Evolutionary conservation across 495 filamentous ascomycete genomes (phyloP), one percentile per base, ranked within the genome.

Genomic region (Glonium stellatum): DNA sequence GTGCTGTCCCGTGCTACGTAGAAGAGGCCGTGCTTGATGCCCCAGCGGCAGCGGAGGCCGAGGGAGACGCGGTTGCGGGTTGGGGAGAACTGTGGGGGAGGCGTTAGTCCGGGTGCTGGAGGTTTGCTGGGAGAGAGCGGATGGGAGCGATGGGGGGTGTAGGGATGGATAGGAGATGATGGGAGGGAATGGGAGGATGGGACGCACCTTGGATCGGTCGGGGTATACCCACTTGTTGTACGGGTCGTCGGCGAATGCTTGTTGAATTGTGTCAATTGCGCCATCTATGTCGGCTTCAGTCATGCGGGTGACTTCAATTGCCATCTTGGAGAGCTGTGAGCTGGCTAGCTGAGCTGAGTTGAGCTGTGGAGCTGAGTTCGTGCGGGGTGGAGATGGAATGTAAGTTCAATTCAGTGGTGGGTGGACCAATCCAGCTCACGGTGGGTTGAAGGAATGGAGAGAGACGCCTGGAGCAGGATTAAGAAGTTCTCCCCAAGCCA

Each of bases 201-300:
- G 50, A 64, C 70, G 53, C 74, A 79, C 82, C 70, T 80, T 81
- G 59, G 71, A 70, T 61, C 72, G 71, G 70, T 80, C 77, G 47
- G 75, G 74, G 67, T 81, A 85, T 11, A 82, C 71, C 83, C 83
- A 87, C 11, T 74, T 72, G 69, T 82, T 84, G 65, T 84, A 87
- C 15, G 84, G 84, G 64, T 87, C 85, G 21, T 84, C 77, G 9
- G 76, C 76, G 71, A 88, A 87, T 18, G 83, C 82, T 65, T 78
- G 75, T 63, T 80, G 79, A 52, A 82, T 76, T 59, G 73, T 77
- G 55, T 80, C 75, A 66, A 85, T 77, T 46, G 82, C 83, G 53
- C 79, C 79, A 21, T 83, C 78, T 46, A 87, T 86, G 64, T 87
- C 84, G 59, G 69, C 68, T 69, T 80, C 74, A 18, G 75, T 76